Conservation (phyloP, 2,329 filamentous ascomycete genomes). For the Chaetomium globosum region DNA sequence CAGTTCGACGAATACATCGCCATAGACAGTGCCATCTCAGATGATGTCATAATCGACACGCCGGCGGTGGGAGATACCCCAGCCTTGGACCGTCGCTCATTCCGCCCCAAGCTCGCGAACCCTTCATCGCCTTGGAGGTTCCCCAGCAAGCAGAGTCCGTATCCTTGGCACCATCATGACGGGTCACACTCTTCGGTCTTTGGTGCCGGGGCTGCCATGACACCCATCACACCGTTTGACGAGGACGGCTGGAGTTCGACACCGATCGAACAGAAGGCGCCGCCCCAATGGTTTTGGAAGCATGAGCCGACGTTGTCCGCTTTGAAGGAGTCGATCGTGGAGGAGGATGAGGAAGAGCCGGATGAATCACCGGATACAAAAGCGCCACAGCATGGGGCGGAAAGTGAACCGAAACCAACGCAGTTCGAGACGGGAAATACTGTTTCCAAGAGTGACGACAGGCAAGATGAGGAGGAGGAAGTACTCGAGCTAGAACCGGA, state of each 20-base stretch:
- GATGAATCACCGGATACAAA: neutral
- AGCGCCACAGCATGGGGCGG: too few species aligned
- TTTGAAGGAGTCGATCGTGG: conserved; percentile 18
- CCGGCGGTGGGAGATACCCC: conserved; percentile 14
- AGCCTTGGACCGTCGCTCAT: conserved; percentile 11
- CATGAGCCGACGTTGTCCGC: conserved; percentile 26
- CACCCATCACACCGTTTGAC: conserved; percentile 37
- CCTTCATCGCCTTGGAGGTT: conserved; percentile 32
- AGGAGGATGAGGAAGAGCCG: conserved; percentile 22
- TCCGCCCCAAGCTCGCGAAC: conserved; percentile 19
- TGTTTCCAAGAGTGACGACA: neutral
- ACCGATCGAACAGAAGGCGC: conserved; percentile 27
- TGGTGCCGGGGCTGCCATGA: conserved; percentile 33
- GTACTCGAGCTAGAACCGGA: neutral
- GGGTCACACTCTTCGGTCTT: conserved; percentile 31
- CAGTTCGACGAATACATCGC: conserved; percentile 20
- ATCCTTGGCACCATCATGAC: conserved; percentile 31
- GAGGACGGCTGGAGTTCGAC: conserved; percentile 31
- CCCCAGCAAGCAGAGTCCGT: conserved; percentile 31
- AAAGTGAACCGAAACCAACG: conserved; percentile 7
- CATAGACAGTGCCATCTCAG: conserved; percentile 33
- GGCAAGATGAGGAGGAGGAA: conserved; percentile 12
- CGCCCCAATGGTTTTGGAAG: conserved; percentile 31
- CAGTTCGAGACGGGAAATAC: neutral
- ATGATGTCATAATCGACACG: conserved; percentile 31